Evolutionary conservation across 257 asterid species (phyloP).

Genomic region (Mentha longifolia): DNA sequence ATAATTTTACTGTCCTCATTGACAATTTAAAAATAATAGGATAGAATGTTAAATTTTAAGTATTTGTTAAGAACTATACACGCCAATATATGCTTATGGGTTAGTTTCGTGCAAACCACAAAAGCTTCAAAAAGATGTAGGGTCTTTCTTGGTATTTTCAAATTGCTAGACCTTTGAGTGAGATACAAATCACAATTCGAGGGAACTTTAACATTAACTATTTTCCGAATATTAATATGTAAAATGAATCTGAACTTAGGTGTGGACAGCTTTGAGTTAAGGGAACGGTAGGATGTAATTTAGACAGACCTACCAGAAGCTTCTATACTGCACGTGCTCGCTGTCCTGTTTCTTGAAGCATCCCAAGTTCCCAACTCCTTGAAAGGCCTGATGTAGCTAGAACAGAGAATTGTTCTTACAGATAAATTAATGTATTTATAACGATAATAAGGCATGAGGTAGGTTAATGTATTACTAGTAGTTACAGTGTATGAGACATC

Average conservation of each 20-base stretch:
- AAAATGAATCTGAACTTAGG: neutral
- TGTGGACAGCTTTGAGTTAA: neutral
- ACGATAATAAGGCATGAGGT: neutral
- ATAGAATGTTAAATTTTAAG: neutral
- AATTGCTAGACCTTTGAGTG: too few species aligned
- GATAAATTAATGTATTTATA: neutral
- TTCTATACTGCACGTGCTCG: neutral
- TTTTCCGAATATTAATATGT: neutral
- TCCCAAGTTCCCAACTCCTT: neutral
- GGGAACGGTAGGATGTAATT: neutral
- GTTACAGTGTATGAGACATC: neutral
- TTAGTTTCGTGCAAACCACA: neutral
- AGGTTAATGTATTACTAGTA: neutral
- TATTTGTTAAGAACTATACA: neutral
- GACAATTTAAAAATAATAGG: neutral
- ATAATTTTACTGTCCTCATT: neutral
- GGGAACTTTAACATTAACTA: neutral
- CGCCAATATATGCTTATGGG: neutral
- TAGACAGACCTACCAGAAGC: neutral
- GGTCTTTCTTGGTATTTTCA: too few species aligned
- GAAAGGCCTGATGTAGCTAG: constrained; percentile 8
- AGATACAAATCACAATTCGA: neutral
- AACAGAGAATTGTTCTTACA: neutral
- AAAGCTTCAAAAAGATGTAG: constrained; percentile 1
- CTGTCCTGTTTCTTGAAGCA: neutral